These are phyloP conservation scores for Simmondsia chinensis DNA, from an alignment of 148 eudicot species.

Conservation along the genomic window DNA sequence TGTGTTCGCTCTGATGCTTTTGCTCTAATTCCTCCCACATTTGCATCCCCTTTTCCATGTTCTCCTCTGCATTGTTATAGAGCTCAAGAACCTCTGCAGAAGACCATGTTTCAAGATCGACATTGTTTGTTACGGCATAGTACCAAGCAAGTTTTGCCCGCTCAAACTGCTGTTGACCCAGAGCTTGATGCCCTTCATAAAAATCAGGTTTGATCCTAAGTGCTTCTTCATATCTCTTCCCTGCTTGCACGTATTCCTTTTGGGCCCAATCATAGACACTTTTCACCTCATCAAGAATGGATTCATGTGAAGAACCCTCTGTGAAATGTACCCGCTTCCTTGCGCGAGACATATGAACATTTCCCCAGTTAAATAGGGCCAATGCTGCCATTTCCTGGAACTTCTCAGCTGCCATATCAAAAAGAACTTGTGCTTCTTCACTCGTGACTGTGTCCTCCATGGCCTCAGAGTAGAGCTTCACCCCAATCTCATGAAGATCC, in stretches of 20 bases:
- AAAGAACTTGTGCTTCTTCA: constrained; percentile 74
- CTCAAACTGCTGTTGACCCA: constrained; percentile 86
- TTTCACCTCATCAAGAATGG: constrained; percentile 36
- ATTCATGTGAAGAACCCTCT: constrained; percentile 50
- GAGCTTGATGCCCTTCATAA: constrained; percentile 69
- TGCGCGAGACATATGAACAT: constrained; percentile 90
- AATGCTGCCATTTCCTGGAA: constrained; percentile 93
- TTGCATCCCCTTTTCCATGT: constrained; percentile 76
- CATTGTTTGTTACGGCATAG: constrained; percentile 45
- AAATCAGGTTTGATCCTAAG: constrained; percentile 72
- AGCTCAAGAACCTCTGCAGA: constrained; percentile 52
- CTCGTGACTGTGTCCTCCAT: constrained; percentile 83
- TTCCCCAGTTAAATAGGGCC: constrained; percentile 93
- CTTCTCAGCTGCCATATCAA: constrained; percentile 59
- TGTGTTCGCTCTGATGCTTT: constrained; percentile 20
- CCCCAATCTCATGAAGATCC: constrained; percentile 80
- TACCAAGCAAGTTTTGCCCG: constrained; percentile 91
- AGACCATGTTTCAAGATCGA: constrained; percentile 64
- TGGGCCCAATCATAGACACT: constrained; percentile 77
- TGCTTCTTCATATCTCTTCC: constrained; percentile 74
- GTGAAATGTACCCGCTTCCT: constrained; percentile 47
- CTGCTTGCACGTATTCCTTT: constrained; percentile 58
- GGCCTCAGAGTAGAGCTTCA: constrained; percentile 84
- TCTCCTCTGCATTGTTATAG: constrained; percentile 76
- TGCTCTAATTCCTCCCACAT: constrained; percentile 68